Base-by-base conservation (phyloP, 2,329 filamentous ascomycete species). In the Penicillium sp. region DNA sequence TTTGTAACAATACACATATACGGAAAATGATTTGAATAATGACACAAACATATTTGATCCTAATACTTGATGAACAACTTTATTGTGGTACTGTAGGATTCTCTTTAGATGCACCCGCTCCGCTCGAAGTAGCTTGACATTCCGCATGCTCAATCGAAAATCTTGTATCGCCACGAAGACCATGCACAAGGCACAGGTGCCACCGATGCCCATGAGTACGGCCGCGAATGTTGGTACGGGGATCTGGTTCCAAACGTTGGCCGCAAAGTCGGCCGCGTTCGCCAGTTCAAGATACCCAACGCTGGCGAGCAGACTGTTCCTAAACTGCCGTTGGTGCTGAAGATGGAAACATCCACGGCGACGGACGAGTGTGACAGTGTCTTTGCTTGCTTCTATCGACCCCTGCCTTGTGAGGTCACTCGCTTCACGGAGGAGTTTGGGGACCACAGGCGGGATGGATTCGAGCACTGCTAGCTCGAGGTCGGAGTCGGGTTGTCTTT, bases 211-310 rank as follows among this genome's bases (percentile, higher is more conserved):
- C 83, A 86, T 85, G 4, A 85, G 70, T 0, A 79, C 76, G 0
- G 79, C 69, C 9, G 81, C 83, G 51, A 80, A 80, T 1, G 67
- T 62, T 0, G 83, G 83, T 0, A 83, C 77, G 0, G 83, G 83
- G 0, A 78, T 71, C 1, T 79, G 61, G 61, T 86, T 85, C 81
- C 82, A 86, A 1, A 85, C 78, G 55, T 86, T 85, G 56, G 83
- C 83, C 0, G 83, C 82, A 55, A 85, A 85, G 63, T 86, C 83
- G 2, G 79, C 78, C 0, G 82, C 82, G 64, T 86, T 86, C 54
- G 81, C 81, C 2, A 85, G 74, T 60, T 86, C 83, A 18, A 86
- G 78, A 50, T 81, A 81, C 0, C 82, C 84, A 1, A 84, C 75
- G 13, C 74, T 69, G 0, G 68, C 65, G 9, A 79, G 70, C 3